Conservation (phyloP, 2,329 filamentous ascomycete species). For the Dryadomyces quercus-mongolicae region DNA sequence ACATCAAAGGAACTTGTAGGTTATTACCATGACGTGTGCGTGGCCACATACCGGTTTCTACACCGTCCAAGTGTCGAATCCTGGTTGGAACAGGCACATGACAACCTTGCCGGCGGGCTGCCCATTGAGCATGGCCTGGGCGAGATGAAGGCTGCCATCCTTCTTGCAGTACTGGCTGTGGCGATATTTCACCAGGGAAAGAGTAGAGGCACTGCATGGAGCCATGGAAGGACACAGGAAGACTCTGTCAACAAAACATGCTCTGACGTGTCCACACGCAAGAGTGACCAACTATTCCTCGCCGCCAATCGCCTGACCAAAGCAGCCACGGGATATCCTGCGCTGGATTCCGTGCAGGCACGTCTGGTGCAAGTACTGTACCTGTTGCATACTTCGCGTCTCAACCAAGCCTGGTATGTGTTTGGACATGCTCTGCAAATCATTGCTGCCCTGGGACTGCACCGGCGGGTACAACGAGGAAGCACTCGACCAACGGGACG, state of each 20-base stretch:
- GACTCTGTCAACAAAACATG: background rate
- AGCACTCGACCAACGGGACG: slow-evolving; percentile 3
- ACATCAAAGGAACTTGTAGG: background rate
- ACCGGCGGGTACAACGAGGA: slow-evolving; percentile 17
- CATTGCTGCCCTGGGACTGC: slow-evolving; percentile 25
- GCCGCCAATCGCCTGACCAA: slow-evolving; percentile 25
- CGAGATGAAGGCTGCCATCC: slow-evolving; percentile 14
- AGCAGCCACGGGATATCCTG: slow-evolving; percentile 24
- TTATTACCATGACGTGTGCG: slow-evolving; percentile 28
- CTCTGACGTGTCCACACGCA: background rate
- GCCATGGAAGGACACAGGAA: background rate
- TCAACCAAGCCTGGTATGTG: slow-evolving; percentile 34
- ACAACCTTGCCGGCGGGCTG: slow-evolving; percentile 19
- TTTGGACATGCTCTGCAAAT: slow-evolving; percentile 30
- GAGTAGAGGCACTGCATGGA: background rate
- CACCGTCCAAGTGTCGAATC: slow-evolving; percentile 27
- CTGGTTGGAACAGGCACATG: slow-evolving; percentile 33
- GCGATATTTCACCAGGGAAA: slow-evolving; percentile 1
- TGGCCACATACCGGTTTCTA: slow-evolving; percentile 29
- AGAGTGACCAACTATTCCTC: slow-evolving; percentile 20
- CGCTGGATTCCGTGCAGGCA: slow-evolving; percentile 28
- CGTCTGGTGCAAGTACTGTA: slow-evolving; percentile 30
- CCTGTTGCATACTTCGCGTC: slow-evolving; percentile 29
- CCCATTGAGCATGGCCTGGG: background rate
- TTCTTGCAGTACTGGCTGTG: slow-evolving; percentile 31